Conservation (phyloP, 2,329 filamentous ascomycete genomes). For the Fulvia fulva region DNA sequence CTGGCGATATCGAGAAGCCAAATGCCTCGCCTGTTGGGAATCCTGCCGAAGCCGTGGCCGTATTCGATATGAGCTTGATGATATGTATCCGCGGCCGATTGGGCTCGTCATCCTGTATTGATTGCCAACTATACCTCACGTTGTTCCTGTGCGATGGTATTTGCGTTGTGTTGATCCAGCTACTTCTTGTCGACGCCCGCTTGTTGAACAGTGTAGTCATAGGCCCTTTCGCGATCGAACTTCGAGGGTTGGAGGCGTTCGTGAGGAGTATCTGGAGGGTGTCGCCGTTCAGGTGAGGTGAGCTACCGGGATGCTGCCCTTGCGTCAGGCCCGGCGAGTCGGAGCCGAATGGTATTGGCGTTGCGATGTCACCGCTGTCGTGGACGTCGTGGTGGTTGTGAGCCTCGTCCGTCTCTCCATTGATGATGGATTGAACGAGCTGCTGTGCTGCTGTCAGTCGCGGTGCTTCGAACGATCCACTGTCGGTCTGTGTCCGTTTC, state of each 20-base stretch:
- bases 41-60: slow-evolving; percentile 69
- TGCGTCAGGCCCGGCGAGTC: slow-evolving; percentile 13
- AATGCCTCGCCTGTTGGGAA: slow-evolving; percentile 70
- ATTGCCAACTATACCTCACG: slow-evolving; percentile 38
- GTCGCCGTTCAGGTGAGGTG: slow-evolving; percentile 6
- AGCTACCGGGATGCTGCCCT: slow-evolving; percentile 9
- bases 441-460: slow-evolving; percentile 1
- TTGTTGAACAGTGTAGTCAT: slow-evolving; percentile 16
- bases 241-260: slow-evolving; percentile 7
- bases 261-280: slow-evolving; percentile 5
- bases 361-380: slow-evolving; percentile 22
- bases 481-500: not conserved
- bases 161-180: slow-evolving; percentile 24
- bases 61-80: slow-evolving; percentile 77
- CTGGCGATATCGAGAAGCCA: slow-evolving; percentile 75
- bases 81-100: slow-evolving; percentile 42
- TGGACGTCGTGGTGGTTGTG: slow-evolving; percentile 14
- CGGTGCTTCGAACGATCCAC: not conserved
- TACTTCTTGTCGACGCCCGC: slow-evolving; percentile 18
- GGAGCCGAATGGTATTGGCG: slow-evolving; percentile 20
- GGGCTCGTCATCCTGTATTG: slow-evolving; percentile 34
- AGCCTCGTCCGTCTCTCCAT: slow-evolving; percentile 10
- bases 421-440: not conserved
- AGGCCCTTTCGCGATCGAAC: slow-evolving; percentile 16
- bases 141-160: slow-evolving; percentile 30